A percentile compares a stretch with the other conserved stretches of the same genome.
These are phyloP conservation scores for Trametes villosa DNA, from an alignment of 768 basidiomycete genomes.

Conservation along the genomic window DNA sequence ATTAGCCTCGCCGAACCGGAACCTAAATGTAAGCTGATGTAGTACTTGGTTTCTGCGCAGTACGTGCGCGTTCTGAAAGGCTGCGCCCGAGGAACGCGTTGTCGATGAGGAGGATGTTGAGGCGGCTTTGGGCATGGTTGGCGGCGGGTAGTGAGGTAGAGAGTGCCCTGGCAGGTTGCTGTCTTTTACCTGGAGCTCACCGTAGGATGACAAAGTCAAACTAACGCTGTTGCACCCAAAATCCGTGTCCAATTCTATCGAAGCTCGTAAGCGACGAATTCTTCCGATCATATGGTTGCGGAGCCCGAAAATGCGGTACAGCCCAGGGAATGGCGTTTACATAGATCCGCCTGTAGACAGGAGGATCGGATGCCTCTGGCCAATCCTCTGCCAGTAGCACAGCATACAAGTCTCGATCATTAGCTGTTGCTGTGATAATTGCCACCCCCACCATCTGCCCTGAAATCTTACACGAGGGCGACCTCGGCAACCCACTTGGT, in stretches of 20 bases:
- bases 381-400: too few species aligned
- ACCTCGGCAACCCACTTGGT: too few species aligned
- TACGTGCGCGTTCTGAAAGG: conserved; percentile 25
- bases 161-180: background rate
- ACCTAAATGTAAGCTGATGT: background rate
- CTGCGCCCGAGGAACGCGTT: background rate
- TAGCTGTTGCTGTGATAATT: too few species aligned
- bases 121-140: conserved; percentile 26
- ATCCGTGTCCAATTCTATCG: background rate
- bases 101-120: conserved; percentile 8
- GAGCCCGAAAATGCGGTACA: background rate
- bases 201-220: conserved; percentile 13
- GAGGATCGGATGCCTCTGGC: too few species aligned
- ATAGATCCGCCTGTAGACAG: too few species aligned
- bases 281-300: background rate
- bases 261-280: background rate
- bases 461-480: too few species aligned
- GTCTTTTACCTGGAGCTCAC: background rate
- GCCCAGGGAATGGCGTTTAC: too few species aligned
- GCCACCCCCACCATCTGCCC: too few species aligned
- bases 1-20: background rate
- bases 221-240: background rate
- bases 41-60: conserved; percentile 40
- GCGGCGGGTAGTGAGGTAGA: background rate
- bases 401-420: too few species aligned